A percentile compares a stretch with the other conserved stretches of the same genome.
Conservation (phyloP, 1,284 basidiomycete genomes). For the Cystobasidium slooffiae region DNA sequence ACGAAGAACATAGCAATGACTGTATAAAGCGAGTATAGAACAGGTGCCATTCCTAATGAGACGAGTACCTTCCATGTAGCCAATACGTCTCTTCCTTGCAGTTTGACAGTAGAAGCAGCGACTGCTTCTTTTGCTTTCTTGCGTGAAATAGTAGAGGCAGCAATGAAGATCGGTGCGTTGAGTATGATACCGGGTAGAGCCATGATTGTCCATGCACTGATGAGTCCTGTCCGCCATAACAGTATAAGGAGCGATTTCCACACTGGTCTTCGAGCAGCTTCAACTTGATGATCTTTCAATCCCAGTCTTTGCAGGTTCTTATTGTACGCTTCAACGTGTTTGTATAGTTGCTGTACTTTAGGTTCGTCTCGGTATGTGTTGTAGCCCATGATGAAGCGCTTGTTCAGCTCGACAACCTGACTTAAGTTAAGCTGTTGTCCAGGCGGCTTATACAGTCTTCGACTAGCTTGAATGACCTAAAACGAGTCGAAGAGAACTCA, state of each 20-base stretch:
- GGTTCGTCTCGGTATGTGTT: constrained; percentile 87
- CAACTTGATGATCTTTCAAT: constrained; percentile 89
- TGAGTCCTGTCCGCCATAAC: constrained; percentile 78
- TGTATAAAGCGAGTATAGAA: constrained; percentile 85
- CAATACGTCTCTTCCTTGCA: constrained; percentile 91
- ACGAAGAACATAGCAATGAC: constrained; percentile 77
- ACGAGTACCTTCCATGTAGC: constrained; percentile 99
- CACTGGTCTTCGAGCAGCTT: constrained; percentile 66
- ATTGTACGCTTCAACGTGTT: constrained; percentile 91
- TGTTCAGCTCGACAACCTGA: constrained; percentile 95
- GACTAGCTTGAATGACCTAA: constrained; percentile 91
- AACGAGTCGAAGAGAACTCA: background rate
- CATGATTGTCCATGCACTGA: constrained; percentile 81
- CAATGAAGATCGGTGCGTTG: constrained; percentile 92
- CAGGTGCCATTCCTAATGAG: constrained; percentile 84
- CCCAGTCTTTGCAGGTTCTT: constrained; percentile 87
- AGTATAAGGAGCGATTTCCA: constrained; percentile 89
- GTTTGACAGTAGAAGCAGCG: constrained; percentile 93
- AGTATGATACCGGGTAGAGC: constrained; percentile 93
- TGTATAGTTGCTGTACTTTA: constrained; percentile 77
- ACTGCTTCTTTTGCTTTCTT: constrained; percentile 98
- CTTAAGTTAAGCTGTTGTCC: constrained; percentile 92
- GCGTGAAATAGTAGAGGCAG: constrained; percentile 85
- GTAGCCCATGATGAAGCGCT: constrained; percentile 93
- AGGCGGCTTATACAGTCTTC: constrained; percentile 91